Conservation (phyloP, 768 basidiomycete species). For the Lactarius tabidus region DNA sequence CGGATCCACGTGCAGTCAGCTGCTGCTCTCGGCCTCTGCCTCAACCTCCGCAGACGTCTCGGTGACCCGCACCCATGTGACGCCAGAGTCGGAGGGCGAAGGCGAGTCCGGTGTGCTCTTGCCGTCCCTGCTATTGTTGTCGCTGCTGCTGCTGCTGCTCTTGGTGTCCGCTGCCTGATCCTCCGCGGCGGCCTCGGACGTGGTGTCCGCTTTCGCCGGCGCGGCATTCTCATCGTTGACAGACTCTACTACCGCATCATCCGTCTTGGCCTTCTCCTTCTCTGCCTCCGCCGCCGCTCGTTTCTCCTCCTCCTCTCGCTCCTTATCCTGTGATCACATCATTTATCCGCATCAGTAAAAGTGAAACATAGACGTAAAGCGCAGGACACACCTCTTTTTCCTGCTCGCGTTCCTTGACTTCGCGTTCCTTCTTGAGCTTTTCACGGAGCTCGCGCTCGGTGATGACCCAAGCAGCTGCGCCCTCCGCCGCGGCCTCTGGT, state of each 20-base stretch:
- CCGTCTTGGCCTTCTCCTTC: conserved; percentile 32
- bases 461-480: conserved; percentile 67
- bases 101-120: conserved; percentile 24
- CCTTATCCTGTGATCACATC: conserved; percentile 54
- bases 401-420: conserved; percentile 63
- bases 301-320: conserved; percentile 61
- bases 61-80: conserved; percentile 20
- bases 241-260: conserved; percentile 23
- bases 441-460: conserved; percentile 73
- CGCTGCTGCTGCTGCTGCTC: conserved; percentile 25
- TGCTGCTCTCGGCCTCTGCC: conserved; percentile 10
- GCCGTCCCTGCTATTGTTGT: conserved; percentile 26
- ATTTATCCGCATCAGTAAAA: conserved; percentile 6
- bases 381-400: conserved; percentile 57
- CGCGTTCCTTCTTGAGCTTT: conserved; percentile 68
- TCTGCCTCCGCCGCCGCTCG: conserved; percentile 50
- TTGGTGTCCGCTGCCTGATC: conserved; percentile 42
- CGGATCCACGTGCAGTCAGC: conserved; percentile 20
- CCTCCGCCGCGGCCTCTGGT: conserved; percentile 69
- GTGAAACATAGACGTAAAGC: conserved; percentile 13
- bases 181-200: conserved; percentile 30
- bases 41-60: conserved; percentile 12
- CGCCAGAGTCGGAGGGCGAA: conserved; percentile 19
- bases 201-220: conserved; percentile 27
- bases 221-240: conserved; percentile 28